These are phyloP conservation scores for Cladosporium sp. DNA, from an alignment of 2,329 filamentous ascomycete genomes.

Conservation along the genomic window DNA sequence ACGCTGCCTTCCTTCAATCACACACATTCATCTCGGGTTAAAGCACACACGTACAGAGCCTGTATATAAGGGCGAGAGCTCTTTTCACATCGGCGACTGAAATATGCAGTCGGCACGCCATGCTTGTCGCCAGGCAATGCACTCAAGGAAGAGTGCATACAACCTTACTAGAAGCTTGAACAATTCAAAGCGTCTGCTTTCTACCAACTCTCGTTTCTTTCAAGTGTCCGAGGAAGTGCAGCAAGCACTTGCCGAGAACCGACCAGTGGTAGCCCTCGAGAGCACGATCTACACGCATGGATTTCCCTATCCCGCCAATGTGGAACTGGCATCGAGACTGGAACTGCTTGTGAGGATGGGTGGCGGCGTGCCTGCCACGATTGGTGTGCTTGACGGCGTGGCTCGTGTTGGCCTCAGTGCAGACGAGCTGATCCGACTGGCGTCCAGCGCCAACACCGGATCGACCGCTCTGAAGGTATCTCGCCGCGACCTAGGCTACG, in stretches of 20 bases:
- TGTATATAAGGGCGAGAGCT: neutral
- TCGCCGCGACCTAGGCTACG: constrained; percentile 79
- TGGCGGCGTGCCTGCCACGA: constrained; percentile 85
- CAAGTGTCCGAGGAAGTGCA: constrained; percentile 79
- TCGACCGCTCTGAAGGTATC: constrained; percentile 79
- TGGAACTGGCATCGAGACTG: constrained; percentile 75
- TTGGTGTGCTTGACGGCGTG: constrained; percentile 81
- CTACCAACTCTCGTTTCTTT: constrained; percentile 56
- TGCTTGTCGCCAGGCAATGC: constrained; percentile 5
- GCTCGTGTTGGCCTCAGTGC: constrained; percentile 76
- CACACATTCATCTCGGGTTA: neutral
- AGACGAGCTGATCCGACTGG: constrained; percentile 72
- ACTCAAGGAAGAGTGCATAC: neutral
- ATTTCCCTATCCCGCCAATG: constrained; percentile 71
- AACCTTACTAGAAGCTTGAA: neutral
- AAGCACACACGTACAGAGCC: neutral
- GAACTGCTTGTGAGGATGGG: constrained; percentile 78
- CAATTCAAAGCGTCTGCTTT: constrained; percentile 20
- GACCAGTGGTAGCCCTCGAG: constrained; percentile 89
- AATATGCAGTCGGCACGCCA: constrained; percentile 17
- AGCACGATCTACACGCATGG: constrained; percentile 96
- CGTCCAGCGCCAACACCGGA: constrained; percentile 54
- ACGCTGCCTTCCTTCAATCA: neutral
- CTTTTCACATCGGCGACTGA: neutral
- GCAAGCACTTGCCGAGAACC: constrained; percentile 71